These are phyloP conservation scores for Cyanodermella asteris DNA, from an alignment of 2,329 filamentous ascomycete species.

Conservation along the genomic window DNA sequence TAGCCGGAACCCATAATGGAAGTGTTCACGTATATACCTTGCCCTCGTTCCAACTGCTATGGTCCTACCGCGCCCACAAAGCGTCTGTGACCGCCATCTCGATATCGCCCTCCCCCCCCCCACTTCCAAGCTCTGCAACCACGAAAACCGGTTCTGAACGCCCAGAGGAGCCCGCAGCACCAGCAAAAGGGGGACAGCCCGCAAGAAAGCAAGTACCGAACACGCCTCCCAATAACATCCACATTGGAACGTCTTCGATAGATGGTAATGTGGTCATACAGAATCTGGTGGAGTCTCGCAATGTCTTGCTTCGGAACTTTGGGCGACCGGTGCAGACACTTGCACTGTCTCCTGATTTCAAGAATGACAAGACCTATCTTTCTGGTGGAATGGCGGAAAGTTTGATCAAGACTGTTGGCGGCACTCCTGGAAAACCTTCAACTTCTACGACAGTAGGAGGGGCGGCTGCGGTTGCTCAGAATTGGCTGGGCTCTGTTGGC, in stretches of 20 bases:
- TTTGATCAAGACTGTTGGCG: conserved; percentile 66
- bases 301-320: conserved; percentile 83
- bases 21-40: conserved; percentile 29
- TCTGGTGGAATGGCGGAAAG: conserved; percentile 79
- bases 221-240: conserved; percentile 72
- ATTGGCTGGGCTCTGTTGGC: conserved; percentile 80
- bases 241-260: conserved; percentile 81
- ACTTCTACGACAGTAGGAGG: conserved; percentile 73
- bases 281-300: conserved; percentile 66
- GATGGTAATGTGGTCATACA: conserved; percentile 90
- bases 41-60: conserved; percentile 57
- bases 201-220: conserved; percentile 41
- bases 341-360: conserved; percentile 86
- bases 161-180: conserved; percentile 8
- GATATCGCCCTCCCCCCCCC: conserved; percentile 63
- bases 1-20: conserved; percentile 85
- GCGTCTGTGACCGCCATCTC: conserved; percentile 80
- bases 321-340: conserved; percentile 80
- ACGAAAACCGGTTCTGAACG: conserved; percentile 15
- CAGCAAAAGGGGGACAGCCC: too few species aligned
- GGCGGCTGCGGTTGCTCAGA: conserved; percentile 63
- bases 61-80: conserved; percentile 78
- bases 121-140: conserved; percentile 25
- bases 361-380: conserved; percentile 66
- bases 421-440: conserved; percentile 50